phyloP scores from a whole-genome alignment of 1,284 basidiomycete species.

The Ceratobasidium sp. region DNA sequence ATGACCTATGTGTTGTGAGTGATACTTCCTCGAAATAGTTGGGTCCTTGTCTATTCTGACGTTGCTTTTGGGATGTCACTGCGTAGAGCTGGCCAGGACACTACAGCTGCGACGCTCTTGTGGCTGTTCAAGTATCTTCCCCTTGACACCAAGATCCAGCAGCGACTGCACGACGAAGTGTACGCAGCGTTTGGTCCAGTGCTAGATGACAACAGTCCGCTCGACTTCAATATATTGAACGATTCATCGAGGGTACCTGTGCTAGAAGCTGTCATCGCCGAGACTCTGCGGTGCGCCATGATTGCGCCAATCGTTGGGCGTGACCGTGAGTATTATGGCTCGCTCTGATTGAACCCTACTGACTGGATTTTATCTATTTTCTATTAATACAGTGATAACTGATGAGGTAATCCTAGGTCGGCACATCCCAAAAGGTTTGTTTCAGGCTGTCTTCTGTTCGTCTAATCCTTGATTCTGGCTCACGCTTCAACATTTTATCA shows the following conservation, averaged over 20 bases:
- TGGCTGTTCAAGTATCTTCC: conserved; percentile 32
- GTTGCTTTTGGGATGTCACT: background rate
- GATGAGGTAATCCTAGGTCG: conserved; percentile 1
- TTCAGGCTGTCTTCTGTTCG: background rate
- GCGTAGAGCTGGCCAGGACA: conserved; percentile 28
- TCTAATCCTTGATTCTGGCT: background rate
- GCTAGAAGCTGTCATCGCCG: conserved; percentile 14
- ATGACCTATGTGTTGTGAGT: conserved; percentile 23
- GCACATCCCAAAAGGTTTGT: conserved; percentile 14
- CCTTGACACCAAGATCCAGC: conserved; percentile 16
- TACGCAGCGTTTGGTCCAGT: background rate
- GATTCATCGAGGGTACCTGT: conserved; percentile 20
- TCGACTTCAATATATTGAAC: conserved; percentile 1
- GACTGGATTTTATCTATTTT: background rate
- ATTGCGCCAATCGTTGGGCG: background rate
- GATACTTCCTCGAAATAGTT: background rate
- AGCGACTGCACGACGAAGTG: conserved; percentile 21
- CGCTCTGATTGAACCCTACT: too few relatives aligned
- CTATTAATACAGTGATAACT: background rate
- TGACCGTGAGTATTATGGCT: conserved; percentile 1
- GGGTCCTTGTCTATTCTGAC: background rate
- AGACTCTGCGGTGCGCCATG: conserved; percentile 11
- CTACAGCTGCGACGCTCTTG: conserved; percentile 14
- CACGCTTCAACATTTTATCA: background rate
- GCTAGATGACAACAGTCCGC: background rate